These are phyloP conservation scores for Xenosphaeropsis pyriputrescens DNA, from an alignment of 2,329 filamentous ascomycete genomes.

Conservation along the genomic window DNA sequence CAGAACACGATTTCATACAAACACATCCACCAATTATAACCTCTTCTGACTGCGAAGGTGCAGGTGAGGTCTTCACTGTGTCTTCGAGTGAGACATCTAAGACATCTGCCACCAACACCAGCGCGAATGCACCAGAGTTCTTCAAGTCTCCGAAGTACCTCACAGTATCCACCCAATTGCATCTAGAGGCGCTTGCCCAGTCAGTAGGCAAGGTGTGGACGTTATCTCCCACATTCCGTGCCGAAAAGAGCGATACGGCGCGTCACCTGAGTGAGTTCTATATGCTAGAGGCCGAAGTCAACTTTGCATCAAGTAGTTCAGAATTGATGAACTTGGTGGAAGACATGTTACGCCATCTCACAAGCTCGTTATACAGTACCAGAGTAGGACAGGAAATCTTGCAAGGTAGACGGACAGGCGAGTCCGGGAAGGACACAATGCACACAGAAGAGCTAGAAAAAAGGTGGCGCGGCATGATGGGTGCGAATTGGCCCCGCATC, in stretches of 20 bases:
- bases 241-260: slow-evolving; percentile 84
- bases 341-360: slow-evolving; percentile 50
- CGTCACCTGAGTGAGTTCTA: slow-evolving; percentile 96
- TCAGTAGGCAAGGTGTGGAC: slow-evolving; percentile 87
- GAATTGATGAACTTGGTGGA: slow-evolving; percentile 71
- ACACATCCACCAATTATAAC: slow-evolving; percentile 90
- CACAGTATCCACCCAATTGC: slow-evolving; percentile 87
- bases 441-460: slow-evolving; percentile 34
- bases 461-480: slow-evolving; percentile 59
- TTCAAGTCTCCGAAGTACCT: slow-evolving; percentile 85
- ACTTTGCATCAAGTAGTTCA: slow-evolving; percentile 57
- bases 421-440: slow-evolving; percentile 3
- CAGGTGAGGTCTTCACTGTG: slow-evolving; percentile 81
- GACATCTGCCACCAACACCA: slow-evolving; percentile 7
- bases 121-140: slow-evolving; percentile 29
- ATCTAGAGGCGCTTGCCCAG: slow-evolving; percentile 83
- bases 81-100: slow-evolving; percentile 23
- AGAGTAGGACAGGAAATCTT: slow-evolving; percentile 39
- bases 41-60: slow-evolving; percentile 93
- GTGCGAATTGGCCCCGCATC: slow-evolving; percentile 57
- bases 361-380: slow-evolving; percentile 26
- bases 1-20: slow-evolving; percentile 55
- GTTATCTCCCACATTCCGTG: slow-evolving; percentile 83
- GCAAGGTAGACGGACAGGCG: slow-evolving; percentile 25
- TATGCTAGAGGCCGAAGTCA: slow-evolving; percentile 89